Evolutionary conservation across 2,329 filamentous ascomycete species (phyloP).

Genomic region (Microsporum audouinii): DNA sequence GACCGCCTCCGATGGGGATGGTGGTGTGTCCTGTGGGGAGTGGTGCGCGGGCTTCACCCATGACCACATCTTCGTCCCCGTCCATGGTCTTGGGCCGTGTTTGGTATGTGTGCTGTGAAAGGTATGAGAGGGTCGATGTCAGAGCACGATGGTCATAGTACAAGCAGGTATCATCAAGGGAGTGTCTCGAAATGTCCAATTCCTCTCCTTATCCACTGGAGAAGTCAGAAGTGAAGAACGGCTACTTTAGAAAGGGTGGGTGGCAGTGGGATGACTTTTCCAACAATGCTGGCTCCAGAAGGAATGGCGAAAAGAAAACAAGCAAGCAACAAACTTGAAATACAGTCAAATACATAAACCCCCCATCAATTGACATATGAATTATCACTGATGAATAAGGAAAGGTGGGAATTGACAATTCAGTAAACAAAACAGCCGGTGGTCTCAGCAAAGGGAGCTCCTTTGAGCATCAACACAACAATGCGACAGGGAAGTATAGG

Average conservation of each 20-base stretch:
- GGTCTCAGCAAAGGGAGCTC: background rate
- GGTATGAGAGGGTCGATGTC: background rate
- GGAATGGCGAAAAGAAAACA: background rate
- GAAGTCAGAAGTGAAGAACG: background rate
- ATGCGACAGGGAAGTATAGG: background rate
- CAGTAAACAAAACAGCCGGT: background rate
- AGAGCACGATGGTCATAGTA: background rate
- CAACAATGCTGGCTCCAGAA: background rate
- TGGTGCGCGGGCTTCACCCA: conserved; percentile 23
- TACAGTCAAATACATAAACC: background rate
- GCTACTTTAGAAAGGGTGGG: background rate
- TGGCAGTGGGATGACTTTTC: background rate
- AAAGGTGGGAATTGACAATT: background rate
- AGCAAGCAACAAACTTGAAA: background rate
- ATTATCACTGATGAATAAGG: background rate
- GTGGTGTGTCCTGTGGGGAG: background rate
- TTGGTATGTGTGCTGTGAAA: background rate
- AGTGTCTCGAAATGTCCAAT: background rate
- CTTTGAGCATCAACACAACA: background rate
- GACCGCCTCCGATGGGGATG: conserved; percentile 15
- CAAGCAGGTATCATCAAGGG: background rate
- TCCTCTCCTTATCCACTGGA: background rate
- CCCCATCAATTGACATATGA: background rate
- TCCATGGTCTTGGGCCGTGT: conserved; percentile 10
- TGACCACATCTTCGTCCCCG: conserved; percentile 31